Percentiles rank a stretch among this genome's conserved stretches.
Evolutionary conservation across 2,329 filamentous ascomycete genomes (phyloP).

Genomic region (Claviceps maximensis): DNA sequence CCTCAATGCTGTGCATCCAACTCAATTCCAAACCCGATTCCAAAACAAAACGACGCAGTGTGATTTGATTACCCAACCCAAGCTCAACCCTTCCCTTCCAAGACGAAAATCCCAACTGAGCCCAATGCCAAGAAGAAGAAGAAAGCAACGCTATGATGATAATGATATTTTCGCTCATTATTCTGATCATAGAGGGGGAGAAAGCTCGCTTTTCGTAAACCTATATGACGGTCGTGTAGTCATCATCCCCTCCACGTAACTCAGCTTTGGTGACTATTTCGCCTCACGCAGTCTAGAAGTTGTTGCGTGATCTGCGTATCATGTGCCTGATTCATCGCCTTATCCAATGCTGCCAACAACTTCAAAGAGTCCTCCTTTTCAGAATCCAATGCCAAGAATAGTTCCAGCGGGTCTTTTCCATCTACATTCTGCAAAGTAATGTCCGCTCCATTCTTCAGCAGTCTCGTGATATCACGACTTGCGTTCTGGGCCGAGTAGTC

Average conservation of each 20-base stretch:
- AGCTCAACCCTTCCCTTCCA: not conserved
- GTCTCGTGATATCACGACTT: not conserved
- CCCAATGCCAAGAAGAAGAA: not conserved
- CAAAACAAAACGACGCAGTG: not conserved
- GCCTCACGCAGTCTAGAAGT: not conserved
- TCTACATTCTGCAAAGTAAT: not conserved
- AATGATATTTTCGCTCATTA: not conserved
- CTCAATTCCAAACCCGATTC: not conserved
- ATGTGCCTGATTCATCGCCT: not conserved
- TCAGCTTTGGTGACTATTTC: not conserved
- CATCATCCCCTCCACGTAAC: not conserved
- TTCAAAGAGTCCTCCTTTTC: not conserved
- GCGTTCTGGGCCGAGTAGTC: not conserved
- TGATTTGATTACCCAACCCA: not conserved
- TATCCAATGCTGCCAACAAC: not conserved
- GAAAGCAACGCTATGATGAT: not conserved
- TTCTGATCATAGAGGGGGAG: not conserved
- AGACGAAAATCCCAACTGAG: too few relatives aligned
- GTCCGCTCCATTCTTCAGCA: not conserved
- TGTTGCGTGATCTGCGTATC: not conserved
- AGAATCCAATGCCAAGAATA: not conserved
- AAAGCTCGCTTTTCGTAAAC: not conserved
- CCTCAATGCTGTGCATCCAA: not conserved
- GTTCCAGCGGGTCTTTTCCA: not conserved
- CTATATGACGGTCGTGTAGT: not conserved